phyloP scores from a whole-genome alignment of 257 asterid genomes.

The Plantago major region DNA sequence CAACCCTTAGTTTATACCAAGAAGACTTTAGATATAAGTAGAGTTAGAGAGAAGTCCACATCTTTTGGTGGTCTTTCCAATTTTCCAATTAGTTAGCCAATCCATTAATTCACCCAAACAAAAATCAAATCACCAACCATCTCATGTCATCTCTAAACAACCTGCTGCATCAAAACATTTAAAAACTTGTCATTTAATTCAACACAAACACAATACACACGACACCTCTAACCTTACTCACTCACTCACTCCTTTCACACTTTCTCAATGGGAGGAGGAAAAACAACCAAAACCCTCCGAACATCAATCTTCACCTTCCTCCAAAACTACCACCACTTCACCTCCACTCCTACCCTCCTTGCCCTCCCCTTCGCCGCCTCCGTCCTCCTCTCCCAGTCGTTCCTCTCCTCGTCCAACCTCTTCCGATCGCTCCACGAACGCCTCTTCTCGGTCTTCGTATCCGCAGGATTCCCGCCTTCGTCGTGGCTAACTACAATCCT shows the following conservation, averaged over 20 bases:
- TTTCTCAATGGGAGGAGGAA: conserved; percentile 40
- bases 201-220: too few species aligned
- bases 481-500: conserved; percentile 42
- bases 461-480: conserved; percentile 64
- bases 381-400: conserved; percentile 47
- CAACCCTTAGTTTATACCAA: too few species aligned
- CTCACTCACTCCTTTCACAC: conserved; percentile 11
- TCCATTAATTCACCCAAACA: too few species aligned
- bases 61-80: too few species aligned
- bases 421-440: conserved; percentile 33
- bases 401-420: conserved; percentile 33
- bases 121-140: too few species aligned
- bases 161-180: too few species aligned
- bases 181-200: too few species aligned
- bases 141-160: too few species aligned
- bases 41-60: too few species aligned
- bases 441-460: conserved; percentile 43
- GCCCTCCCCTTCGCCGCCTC: conserved; percentile 68
- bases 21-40: too few species aligned
- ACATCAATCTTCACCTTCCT: conserved; percentile 63
- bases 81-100: too few species aligned
- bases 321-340: conserved; percentile 52
- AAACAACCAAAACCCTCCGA: conserved; percentile 45
- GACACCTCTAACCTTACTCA: neutral
- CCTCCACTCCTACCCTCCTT: conserved; percentile 51